Evolutionary conservation across 306 rosid genomes (phyloP), one percentile per base, ranked within the genome.

Genomic region (Citrullus colocynthis): DNA sequence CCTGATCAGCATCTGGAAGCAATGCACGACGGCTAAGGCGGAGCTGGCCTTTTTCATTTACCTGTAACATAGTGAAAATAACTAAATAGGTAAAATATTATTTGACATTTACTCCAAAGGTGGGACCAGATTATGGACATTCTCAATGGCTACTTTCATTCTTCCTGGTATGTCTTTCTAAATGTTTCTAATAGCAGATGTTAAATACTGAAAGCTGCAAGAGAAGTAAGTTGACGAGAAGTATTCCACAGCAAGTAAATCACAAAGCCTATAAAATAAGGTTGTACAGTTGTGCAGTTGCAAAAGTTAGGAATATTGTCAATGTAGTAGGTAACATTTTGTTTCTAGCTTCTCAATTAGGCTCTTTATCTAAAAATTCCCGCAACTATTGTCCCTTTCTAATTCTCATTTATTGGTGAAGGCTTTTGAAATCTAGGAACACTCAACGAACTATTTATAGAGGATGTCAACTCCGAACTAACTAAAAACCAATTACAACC

Each of bases 11-110:
- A 63, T 84, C 91, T 10, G 97, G 97, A 88, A 90, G 96, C 87
- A 95, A 49, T 41, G 91, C 97, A 75, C 90, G 85, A 78, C 79
- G 91, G 82, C 98, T 95, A 80, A 95, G 93, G 85, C 98, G 98
- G 85, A 95, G 90, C 75, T 95, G 98, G 32, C 98, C 97, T 82
- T 89, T 92, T 37, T 88, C 96, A 86, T 95, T 95, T 84, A 85
- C 86, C 98, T 95, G 89, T 77, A 86, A 79, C 18, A 36, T 70
- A 6, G 59, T 7, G 75, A 70, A 20, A 70, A 81, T n/a, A 76
- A 60, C 34, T 72, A 45, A 44, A 7, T 42, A 20, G 57, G 60
- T 37, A 51, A 16, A 32, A 54, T 36, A 74, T 74, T 16, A 10
- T 74, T 17, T 32, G 17, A 30, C 41, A 70, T 66, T 71, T 12